Percentiles rank a stretch among this genome's conserved stretches.
These are phyloP conservation scores for Meripilus lineatus DNA, from an alignment of 1,284 basidiomycete species.

Conservation along the genomic window DNA sequence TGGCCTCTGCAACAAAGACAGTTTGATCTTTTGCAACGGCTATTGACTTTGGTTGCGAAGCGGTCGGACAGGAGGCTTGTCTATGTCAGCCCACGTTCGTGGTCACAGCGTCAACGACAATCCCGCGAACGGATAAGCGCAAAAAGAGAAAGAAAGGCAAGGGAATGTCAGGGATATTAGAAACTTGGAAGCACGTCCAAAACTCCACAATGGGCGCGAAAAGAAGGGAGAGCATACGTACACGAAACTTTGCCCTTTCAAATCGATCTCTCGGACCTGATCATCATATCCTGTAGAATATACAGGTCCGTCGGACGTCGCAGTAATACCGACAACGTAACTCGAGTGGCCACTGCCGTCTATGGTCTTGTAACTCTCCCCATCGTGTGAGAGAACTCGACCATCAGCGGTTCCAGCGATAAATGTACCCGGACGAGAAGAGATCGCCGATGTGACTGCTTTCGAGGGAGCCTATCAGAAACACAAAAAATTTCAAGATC, in stretches of 20 bases:
- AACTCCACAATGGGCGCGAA: neutral
- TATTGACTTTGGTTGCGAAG: slow-evolving; percentile 73
- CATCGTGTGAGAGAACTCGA: slow-evolving; percentile 60
- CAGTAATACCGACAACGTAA: slow-evolving; percentile 63
- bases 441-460: slow-evolving; percentile 64
- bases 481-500: slow-evolving; percentile 1
- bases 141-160: too few relatives aligned
- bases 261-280: slow-evolving; percentile 60
- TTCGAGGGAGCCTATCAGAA: slow-evolving; percentile 69
- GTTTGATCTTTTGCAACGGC: slow-evolving; percentile 59
- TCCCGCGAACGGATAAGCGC: neutral
- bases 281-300: slow-evolving; percentile 83
- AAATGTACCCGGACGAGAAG: slow-evolving; percentile 56
- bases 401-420: slow-evolving; percentile 84
- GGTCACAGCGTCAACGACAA: slow-evolving; percentile 5
- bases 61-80: slow-evolving; percentile 40
- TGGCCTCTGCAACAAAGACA: slow-evolving; percentile 68
- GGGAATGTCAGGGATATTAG: neutral
- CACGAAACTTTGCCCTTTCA: slow-evolving; percentile 43
- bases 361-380: slow-evolving; percentile 44
- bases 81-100: slow-evolving; percentile 31
- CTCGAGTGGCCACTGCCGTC: slow-evolving; percentile 68
- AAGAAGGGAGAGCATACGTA: slow-evolving; percentile 39
- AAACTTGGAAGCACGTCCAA: neutral
- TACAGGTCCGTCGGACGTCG: slow-evolving; percentile 45